phyloP scores from a whole-genome alignment of 2,329 filamentous ascomycete species.

The Aspergillus novofumigatus region DNA sequence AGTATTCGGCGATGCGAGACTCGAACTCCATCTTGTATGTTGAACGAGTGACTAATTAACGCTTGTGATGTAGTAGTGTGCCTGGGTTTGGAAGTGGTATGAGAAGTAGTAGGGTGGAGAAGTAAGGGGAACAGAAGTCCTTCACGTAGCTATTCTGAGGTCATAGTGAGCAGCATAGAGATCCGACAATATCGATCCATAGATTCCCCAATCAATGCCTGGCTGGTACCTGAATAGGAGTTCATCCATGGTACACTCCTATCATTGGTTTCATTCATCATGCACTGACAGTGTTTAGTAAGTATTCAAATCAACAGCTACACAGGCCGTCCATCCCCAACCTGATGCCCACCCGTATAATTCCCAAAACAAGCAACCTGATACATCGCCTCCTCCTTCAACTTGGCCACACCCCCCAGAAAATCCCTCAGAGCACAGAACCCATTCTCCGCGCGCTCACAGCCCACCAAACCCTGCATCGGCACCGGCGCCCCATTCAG shows the following conservation, averaged over 20 bases:
- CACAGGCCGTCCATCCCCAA: conserved; percentile 20
- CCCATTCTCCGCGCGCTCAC: conserved; percentile 20
- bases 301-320: conserved; percentile 1
- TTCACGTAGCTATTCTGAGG: neutral
- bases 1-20: neutral
- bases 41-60: neutral
- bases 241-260: neutral
- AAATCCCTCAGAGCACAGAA: conserved; percentile 29
- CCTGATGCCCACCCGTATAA: conserved; percentile 21
- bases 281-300: too few relatives aligned
- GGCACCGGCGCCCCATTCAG: too few relatives aligned
- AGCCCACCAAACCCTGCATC: too few relatives aligned
- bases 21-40: neutral
- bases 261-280: neutral
- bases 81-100: neutral
- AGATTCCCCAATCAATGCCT: neutral
- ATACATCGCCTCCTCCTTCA: conserved; percentile 26
- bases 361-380: conserved; percentile 29
- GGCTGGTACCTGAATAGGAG: neutral
- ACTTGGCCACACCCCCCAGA: conserved; percentile 16
- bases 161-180: neutral
- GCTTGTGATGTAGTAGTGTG: neutral
- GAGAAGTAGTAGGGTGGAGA: neutral
- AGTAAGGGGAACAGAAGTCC: neutral
- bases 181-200: too few relatives aligned